Conservation (phyloP, 179 eudicot species). For the Beta macrorhiza region DNA sequence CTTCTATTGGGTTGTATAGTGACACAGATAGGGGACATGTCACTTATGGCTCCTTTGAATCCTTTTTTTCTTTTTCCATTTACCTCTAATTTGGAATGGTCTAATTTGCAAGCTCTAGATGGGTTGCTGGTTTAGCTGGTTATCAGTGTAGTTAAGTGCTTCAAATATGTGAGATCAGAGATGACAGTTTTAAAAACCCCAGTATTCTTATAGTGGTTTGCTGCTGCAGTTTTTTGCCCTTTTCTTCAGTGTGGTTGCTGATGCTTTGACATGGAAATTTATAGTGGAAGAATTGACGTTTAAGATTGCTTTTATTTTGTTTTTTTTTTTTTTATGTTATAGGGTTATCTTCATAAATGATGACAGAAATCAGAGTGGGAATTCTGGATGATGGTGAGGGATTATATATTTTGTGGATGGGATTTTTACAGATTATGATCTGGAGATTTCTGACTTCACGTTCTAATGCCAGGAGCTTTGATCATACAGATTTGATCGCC, state of each 20-base stretch:
- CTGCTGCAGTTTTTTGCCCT: neutral
- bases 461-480: too few species aligned
- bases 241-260: neutral
- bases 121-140: neutral
- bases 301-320: too few species aligned
- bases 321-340: too few species aligned
- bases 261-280: neutral
- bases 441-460: too few species aligned
- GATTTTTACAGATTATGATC: too few species aligned
- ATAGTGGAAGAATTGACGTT: too few species aligned
- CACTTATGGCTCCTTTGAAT: neutral
- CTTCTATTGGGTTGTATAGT: neutral
- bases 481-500: too few species aligned
- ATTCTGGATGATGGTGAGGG: too few species aligned
- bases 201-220: neutral
- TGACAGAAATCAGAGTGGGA: too few species aligned
- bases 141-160: neutral
- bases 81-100: neutral
- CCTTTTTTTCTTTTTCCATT: neutral
- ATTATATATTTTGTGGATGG: too few species aligned
- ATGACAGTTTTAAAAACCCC: neutral
- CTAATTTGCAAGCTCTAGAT: neutral
- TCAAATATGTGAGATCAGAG: neutral
- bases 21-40: neutral
- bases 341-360: too few species aligned